Conservation (phyloP, 208 protist species). For the Crithidia fasciculata region DNA sequence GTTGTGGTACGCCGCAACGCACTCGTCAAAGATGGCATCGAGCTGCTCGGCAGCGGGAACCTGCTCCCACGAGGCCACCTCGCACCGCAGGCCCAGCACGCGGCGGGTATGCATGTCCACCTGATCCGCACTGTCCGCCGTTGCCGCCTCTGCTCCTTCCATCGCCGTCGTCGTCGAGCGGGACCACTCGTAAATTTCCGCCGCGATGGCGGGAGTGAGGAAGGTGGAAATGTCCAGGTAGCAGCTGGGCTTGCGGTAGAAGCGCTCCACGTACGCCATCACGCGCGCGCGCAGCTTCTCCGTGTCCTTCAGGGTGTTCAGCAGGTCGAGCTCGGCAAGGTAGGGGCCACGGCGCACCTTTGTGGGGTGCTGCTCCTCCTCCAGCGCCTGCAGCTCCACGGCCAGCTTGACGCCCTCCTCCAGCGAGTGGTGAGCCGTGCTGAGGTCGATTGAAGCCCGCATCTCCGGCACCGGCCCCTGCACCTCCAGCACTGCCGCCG, state of each 20-base stretch:
- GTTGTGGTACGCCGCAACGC: constrained; percentile 48
- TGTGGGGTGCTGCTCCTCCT: constrained; percentile 32
- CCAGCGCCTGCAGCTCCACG: constrained; percentile 33
- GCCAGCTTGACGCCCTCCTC: constrained; percentile 60
- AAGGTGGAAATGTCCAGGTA: constrained; percentile 88
- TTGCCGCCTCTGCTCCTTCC: background rate
- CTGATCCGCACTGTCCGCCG: constrained; percentile 6
- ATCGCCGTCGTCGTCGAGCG: constrained; percentile 1
- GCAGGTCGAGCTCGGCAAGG: constrained; percentile 76
- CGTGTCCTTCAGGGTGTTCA: constrained; percentile 34
- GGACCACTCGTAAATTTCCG: constrained; percentile 70
- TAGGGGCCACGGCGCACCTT: constrained; percentile 76
- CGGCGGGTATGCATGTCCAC: constrained; percentile 54
- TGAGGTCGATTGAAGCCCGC: constrained; percentile 43
- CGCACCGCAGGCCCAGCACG: constrained; percentile 77
- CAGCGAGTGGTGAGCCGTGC: constrained; percentile 45
- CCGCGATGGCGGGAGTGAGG: constrained; percentile 52
- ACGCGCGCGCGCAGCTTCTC: constrained; percentile 44
- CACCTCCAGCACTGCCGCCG: constrained; percentile 23
- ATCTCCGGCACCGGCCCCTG: constrained; percentile 29
- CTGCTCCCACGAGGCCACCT: constrained; percentile 67
- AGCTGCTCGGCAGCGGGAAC: constrained; percentile 39
- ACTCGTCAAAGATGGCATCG: constrained; percentile 50
- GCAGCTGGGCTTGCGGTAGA: constrained; percentile 78
- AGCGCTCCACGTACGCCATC: constrained; percentile 72